These are phyloP conservation scores for Trapa bicornis DNA, from an alignment of 345 rosid genomes.

Conservation along the genomic window DNA sequence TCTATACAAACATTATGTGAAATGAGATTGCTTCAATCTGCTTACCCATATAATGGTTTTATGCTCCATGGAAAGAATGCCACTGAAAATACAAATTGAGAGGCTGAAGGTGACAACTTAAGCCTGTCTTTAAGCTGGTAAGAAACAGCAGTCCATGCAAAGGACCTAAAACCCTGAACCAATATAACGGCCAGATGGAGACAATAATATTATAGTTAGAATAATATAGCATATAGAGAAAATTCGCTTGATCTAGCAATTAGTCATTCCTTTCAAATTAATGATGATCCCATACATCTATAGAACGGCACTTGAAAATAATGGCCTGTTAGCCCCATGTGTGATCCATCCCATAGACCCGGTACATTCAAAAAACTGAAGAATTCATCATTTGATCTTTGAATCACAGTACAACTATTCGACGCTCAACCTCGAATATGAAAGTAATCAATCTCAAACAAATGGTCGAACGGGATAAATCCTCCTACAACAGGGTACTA, in stretches of 20 bases:
- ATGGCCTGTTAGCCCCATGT: neutral
- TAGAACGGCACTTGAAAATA: neutral
- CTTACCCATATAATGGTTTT: constrained; percentile 90
- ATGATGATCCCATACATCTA: neutral
- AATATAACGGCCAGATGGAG: neutral
- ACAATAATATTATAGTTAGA: neutral
- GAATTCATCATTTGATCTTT: too few species aligned
- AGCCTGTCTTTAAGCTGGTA: constrained; percentile 88
- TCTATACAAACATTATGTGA: neutral
- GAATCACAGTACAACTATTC: neutral
- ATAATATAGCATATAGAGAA: neutral
- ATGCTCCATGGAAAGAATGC: constrained; percentile 94
- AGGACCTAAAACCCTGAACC: constrained; percentile 84
- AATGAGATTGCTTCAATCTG: neutral
- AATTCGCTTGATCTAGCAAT: neutral
- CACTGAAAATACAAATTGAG: constrained; percentile 74
- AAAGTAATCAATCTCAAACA: neutral
- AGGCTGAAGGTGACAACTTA: constrained; percentile 85
- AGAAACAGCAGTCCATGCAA: constrained; percentile 96
- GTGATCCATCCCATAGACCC: neutral
- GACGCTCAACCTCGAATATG: neutral
- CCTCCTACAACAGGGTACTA: neutral
- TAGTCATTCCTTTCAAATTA: neutral
- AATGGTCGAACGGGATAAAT: neutral
- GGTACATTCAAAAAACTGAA: too few species aligned